Evolutionary conservation across 192 early-diverging fungal genomes (phyloP).

Genomic region (Backusella luteola): DNA sequence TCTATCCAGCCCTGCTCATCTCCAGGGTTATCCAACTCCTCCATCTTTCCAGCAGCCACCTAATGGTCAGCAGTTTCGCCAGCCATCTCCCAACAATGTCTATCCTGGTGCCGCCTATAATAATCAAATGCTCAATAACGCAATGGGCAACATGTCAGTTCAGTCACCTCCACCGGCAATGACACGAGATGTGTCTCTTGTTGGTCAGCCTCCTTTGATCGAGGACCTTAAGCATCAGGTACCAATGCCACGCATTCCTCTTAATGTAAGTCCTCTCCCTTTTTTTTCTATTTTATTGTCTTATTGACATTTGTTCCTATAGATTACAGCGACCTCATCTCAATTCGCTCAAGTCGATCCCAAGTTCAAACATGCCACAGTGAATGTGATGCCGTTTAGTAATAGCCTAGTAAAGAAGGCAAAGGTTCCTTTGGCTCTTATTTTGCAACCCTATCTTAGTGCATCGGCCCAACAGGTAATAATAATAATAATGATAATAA

Average conservation of each 20-base stretch:
- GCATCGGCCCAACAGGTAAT: conserved; percentile 46
- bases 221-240: conserved; percentile 67
- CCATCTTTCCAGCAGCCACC: not conserved
- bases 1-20: not conserved
- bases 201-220: conserved; percentile 66
- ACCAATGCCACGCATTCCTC: not conserved
- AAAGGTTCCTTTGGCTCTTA: conserved; percentile 76
- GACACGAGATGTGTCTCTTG: conserved; percentile 45
- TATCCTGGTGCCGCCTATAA: conserved; percentile 16
- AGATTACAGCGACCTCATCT: conserved; percentile 16
- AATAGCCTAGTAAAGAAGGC: conserved; percentile 76
- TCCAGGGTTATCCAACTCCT: not conserved
- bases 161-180: conserved; percentile 3
- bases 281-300: not conserved
- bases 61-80: conserved; percentile 20
- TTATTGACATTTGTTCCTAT: not conserved
- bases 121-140: conserved; percentile 52
- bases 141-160: conserved; percentile 32
- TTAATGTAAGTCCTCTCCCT: not conserved
- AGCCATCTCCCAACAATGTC: conserved; percentile 20
- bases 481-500: not conserved
- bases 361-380: conserved; percentile 83
- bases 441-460: conserved; percentile 87
- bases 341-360: conserved; percentile 70
- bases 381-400: conserved; percentile 80